Evolutionary conservation across 345 rosid species (phyloP), one percentile per base, ranked within the genome.

Genomic region (Draba incana): DNA sequence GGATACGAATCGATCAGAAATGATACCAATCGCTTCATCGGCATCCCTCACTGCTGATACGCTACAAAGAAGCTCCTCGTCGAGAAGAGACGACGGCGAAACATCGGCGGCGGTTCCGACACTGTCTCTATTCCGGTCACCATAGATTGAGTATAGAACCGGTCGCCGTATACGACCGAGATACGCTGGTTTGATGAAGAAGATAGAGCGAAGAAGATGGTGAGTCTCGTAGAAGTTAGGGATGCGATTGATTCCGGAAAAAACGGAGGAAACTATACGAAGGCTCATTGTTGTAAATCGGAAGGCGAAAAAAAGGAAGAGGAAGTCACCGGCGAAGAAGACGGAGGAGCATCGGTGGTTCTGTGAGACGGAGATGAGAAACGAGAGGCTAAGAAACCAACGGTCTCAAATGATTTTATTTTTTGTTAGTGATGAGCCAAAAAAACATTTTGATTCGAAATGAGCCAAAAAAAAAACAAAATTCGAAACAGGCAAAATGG

Each of bases 11-110:
- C 64, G 62, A 59, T 60, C 51, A 7, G 82, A 64, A 9, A 91
- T 80, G 2, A 87, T 69, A 52, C 72, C 52, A 39, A 94, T 71
- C 4, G 85, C 99, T 78, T 88, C 92, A 41, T 70, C 68, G 7
- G 97, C 91, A 50, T 86, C 90, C 62, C 80, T 77, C 47, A 84
- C 85, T 46, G 75, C 71, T 8, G 92, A 79, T 41, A 84, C 81
- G 55, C 80, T 71, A 20, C 62, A 45, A 5, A 90, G 76, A 66
- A 83, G 53, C 49, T 81, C 82, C 41, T 86, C 84, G 35, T 77
- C 71, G 33, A 80, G 45, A 23, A 84, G 62, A 45, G 79, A 62
- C 20, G 62, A 63, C 24, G 64, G 57, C 31, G 72, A 76, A 59
- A 68, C 71, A 30, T 52, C 70, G 51, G 73, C 49, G 49, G 72